Percentiles rank a stretch among this genome's conserved stretches.
Evolutionary conservation across 2,329 filamentous ascomycete species (phyloP).

Genomic region (Pseudocercospora cruenta): DNA sequence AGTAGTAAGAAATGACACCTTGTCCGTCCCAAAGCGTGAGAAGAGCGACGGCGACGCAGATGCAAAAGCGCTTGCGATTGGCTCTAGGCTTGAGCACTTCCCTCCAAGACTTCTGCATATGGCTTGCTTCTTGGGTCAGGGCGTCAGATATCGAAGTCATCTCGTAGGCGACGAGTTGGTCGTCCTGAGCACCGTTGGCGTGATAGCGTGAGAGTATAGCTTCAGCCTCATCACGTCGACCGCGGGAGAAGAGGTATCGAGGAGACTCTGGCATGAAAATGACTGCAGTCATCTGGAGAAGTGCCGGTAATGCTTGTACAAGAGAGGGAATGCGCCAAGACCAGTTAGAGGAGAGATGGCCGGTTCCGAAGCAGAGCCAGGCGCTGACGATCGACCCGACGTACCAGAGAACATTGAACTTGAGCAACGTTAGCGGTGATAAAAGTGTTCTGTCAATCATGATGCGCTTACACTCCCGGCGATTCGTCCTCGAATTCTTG

Average conservation of each 20-base stretch:
- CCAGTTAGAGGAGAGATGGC: conserved; percentile 29
- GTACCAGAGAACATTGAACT: conserved; percentile 45
- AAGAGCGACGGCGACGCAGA: conserved; percentile 42
- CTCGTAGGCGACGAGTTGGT: conserved; percentile 67
- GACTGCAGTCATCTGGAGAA: conserved; percentile 28
- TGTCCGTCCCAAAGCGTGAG: conserved; percentile 47
- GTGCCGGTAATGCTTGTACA: conserved; percentile 30
- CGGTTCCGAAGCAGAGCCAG: conserved; percentile 29
- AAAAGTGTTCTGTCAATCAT: neutral
- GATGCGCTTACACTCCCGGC: neutral
- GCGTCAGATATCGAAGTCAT: conserved; percentile 64
- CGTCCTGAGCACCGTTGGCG: conserved; percentile 62
- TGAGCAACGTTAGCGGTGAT: neutral
- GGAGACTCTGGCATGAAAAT: conserved; percentile 32
- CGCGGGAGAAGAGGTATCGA: conserved; percentile 30
- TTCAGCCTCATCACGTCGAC: conserved; percentile 57
- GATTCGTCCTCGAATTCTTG: neutral
- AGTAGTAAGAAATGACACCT: conserved; percentile 41
- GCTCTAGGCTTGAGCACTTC: conserved; percentile 26
- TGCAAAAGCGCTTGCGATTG: conserved; percentile 43
- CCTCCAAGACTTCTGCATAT: conserved; percentile 47
- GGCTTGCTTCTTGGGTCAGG: conserved; percentile 56
- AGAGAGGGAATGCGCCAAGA: conserved; percentile 34
- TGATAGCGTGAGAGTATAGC: conserved; percentile 62
- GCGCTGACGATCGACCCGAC: conserved; percentile 32